A percentile compares a stretch with the other conserved stretches of the same genome.
Evolutionary conservation across 495 filamentous ascomycete species (phyloP).

Genomic region (Podospora australis): DNA sequence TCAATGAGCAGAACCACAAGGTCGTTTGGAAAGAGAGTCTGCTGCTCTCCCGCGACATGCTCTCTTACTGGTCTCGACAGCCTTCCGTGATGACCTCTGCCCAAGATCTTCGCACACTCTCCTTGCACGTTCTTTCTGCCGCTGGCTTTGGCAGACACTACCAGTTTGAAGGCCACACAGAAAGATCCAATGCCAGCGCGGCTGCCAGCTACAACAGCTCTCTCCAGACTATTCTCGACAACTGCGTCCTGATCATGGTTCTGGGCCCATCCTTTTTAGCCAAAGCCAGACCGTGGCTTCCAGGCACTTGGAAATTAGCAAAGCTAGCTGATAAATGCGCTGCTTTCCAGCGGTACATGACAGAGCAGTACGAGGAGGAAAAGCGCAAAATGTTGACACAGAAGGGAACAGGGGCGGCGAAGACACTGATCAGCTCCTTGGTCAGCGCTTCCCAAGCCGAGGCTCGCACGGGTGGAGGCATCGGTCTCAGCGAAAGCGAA

Average conservation of each 20-base stretch:
- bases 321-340: constrained; percentile 21
- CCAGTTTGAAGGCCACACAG: constrained; percentile 22
- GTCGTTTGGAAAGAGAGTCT: constrained; percentile 41
- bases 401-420: background rate
- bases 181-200: background rate
- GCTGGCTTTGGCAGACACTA: constrained; percentile 39
- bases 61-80: constrained; percentile 34
- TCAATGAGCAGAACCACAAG: constrained; percentile 44
- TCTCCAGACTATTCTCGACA: constrained; percentile 26
- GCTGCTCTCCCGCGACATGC: constrained; percentile 43
- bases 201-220: constrained; percentile 27
- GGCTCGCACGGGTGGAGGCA: too few species aligned
- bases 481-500: constrained; percentile 25
- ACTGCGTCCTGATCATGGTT: constrained; percentile 27
- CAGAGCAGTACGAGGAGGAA: constrained; percentile 20
- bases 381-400: background rate
- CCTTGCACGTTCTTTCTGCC: constrained; percentile 39
- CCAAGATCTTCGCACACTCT: constrained; percentile 37
- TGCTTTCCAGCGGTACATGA: constrained; percentile 26
- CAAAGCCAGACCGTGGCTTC: constrained; percentile 16
- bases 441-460: constrained; percentile 14
- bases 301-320: constrained; percentile 19
- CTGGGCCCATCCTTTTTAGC: constrained; percentile 20
- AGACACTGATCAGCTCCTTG: constrained; percentile 15
- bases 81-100: constrained; percentile 14